Base-by-base conservation (phyloP, 2,329 filamentous ascomycete species). In the Furcasterigmium sp. region DNA sequence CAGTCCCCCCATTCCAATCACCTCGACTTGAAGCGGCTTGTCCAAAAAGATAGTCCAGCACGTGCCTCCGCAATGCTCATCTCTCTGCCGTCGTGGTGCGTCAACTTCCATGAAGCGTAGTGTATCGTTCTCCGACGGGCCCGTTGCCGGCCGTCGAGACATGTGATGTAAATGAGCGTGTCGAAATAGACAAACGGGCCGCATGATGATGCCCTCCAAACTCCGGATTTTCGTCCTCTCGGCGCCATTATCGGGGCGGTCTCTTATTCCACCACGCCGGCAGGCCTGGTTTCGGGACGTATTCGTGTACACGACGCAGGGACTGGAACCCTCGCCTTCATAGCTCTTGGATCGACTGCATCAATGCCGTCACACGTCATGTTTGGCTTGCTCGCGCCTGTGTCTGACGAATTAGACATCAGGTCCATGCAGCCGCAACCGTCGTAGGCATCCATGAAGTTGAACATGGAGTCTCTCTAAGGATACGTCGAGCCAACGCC, bases 401-500 rank as follows among this genome's bases (percentile, higher is more conserved):
- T 11, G 7, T 26, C 23, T 26, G 23, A 7, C 23, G 23, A 11
- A 26, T 7, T 26, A 7, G 23, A 7, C 23, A 26, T 26, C 23
- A 26, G 11, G 11, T 26, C 23, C 7, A 26, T 7, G 23, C 23
- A 26, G 23, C 23, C 23, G 23, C 23, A 26, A 7, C 23, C 7
- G 23, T 26, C 11, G 23, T 26, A 11, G 23, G 11, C 23, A 26
- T 26, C 23, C 23, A 11, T 26, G 23, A 11, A 7, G 11, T 26
- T 11, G 7, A 7, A 7, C 7, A 7, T 26, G 23, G 23, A 26
- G 7, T 26, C 23, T 20, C 15, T 25, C 42, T 52, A 55, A 32
- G 46, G 64, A 51, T 76, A 76, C 41, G 64, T 53, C 37, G 53
- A 60, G 43, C 62, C 62, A 9, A 63, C 64, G 32, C 32, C 32